phyloP scores from a whole-genome alignment of 192 early-diverging fungal species.

The Coemansia sp. region DNA sequence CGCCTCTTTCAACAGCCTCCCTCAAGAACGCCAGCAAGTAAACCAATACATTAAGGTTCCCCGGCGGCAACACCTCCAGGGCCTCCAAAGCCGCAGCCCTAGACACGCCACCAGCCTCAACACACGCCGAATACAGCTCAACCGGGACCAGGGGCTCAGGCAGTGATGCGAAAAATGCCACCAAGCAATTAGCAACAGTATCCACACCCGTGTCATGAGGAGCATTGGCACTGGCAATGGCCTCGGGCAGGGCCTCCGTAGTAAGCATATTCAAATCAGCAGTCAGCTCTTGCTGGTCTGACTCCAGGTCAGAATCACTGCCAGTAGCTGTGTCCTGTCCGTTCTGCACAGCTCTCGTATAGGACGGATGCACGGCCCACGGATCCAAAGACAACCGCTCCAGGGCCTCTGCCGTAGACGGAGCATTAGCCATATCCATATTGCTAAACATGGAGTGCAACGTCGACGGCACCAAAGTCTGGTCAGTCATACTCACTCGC shows the following conservation, averaged over 20 bases:
- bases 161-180: slow-evolving; percentile 72
- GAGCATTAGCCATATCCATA: slow-evolving; percentile 14
- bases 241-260: slow-evolving; percentile 31
- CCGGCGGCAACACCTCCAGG: slow-evolving; percentile 62
- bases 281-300: background rate
- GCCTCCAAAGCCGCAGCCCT: slow-evolving; percentile 57
- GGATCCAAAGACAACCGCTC: slow-evolving; percentile 38
- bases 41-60: slow-evolving; percentile 75
- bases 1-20: slow-evolving; percentile 59
- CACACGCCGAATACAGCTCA: slow-evolving; percentile 62
- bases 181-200: slow-evolving; percentile 66
- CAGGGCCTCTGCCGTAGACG: slow-evolving; percentile 36
- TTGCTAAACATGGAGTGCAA: slow-evolving; percentile 23
- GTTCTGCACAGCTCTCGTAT: background rate
- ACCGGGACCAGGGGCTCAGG: slow-evolving; percentile 74
- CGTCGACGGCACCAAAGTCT: slow-evolving; percentile 45
- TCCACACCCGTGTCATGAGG: slow-evolving; percentile 65
- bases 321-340: background rate
- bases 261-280: background rate
- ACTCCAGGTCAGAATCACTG: background rate
- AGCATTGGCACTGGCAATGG: slow-evolving; percentile 56
- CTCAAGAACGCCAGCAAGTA: slow-evolving; percentile 81
- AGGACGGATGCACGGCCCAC: background rate
- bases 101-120: slow-evolving; percentile 63
- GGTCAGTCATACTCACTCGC: slow-evolving; percentile 30